Evolutionary conservation across 208 protist species (phyloP).

Genomic region (Leishmania tarentolae): DNA sequence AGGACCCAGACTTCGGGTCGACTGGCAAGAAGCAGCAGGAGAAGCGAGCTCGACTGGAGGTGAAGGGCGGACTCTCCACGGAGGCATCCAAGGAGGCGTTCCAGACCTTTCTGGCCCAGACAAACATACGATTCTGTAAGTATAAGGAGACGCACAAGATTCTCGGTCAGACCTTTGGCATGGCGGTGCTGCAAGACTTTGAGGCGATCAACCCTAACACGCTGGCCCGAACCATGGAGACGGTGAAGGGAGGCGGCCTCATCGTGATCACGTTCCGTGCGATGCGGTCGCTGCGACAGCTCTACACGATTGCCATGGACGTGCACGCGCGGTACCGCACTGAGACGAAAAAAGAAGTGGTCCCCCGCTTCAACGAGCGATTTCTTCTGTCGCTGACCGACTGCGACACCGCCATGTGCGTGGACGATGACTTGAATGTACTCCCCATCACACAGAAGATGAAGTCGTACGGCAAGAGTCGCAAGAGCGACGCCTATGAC

Average conservation of each 20-base stretch:
- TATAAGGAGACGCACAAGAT: conserved; percentile 99
- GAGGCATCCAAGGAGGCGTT: conserved; percentile 97
- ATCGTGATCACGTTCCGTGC: conserved; percentile 97
- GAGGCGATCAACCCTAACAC: conserved; percentile 99
- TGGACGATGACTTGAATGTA: conserved; percentile 99
- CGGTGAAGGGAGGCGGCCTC: conserved; percentile 99
- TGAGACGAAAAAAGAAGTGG: conserved; percentile 88
- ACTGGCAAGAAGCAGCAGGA: conserved; percentile 94
- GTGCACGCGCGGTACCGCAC: conserved; percentile 95
- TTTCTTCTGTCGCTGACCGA: conserved; percentile 98
- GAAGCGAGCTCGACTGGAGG: conserved; percentile 94
- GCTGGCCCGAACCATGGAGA: conserved; percentile 99
- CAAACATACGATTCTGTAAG: conserved; percentile 98
- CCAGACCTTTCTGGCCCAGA: conserved; percentile 98
- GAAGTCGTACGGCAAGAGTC: conserved; percentile 53
- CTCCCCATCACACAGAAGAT: conserved; percentile 96
- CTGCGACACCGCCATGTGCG: conserved; percentile 94
- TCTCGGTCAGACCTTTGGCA: conserved; percentile 99
- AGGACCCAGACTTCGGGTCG: conserved; percentile 98
- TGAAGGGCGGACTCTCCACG: conserved; percentile 92
- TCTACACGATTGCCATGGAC: conserved; percentile 99
- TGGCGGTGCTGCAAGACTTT: conserved; percentile 99
- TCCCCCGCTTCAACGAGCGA: conserved; percentile 98
- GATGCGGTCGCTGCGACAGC: conserved; percentile 96
- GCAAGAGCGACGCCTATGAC: conserved; percentile 50